Percentiles rank a stretch among this genome's conserved stretches.
These are phyloP conservation scores for Ganoderma boninense DNA, from an alignment of 1,284 basidiomycete species.

Conservation along the genomic window DNA sequence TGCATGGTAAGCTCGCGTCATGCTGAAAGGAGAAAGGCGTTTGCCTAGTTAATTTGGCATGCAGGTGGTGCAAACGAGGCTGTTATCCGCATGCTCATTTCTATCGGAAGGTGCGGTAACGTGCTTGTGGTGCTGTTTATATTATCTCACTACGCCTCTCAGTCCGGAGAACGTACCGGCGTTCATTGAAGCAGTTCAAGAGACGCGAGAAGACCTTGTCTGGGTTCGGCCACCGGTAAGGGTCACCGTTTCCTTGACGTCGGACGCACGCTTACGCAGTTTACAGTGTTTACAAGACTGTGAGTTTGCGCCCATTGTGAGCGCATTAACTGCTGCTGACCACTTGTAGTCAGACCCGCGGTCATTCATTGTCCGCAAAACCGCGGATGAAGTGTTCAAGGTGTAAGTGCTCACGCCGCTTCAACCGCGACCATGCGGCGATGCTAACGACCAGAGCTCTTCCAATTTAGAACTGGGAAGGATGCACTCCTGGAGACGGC, in stretches of 20 bases:
- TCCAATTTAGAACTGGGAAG: slow-evolving; percentile 68
- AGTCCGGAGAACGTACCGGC: slow-evolving; percentile 86
- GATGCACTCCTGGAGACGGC: slow-evolving; percentile 87
- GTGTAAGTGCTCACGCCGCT: slow-evolving; percentile 56
- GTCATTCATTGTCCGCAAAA: slow-evolving; percentile 87
- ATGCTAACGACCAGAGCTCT: slow-evolving; percentile 2
- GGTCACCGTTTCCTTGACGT: slow-evolving; percentile 14
- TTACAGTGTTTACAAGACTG: slow-evolving; percentile 80
- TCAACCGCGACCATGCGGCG: background rate
- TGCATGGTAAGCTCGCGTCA: slow-evolving; percentile 62
- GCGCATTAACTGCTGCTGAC: background rate
- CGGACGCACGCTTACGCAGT: background rate
- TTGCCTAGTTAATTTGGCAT: slow-evolving; percentile 6
- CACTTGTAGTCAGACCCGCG: slow-evolving; percentile 80
- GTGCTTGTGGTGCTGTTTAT: background rate
- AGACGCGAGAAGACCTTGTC: slow-evolving; percentile 85
- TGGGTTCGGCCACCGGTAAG: slow-evolving; percentile 85
- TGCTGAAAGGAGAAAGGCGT: background rate
- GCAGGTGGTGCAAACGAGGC: slow-evolving; percentile 87
- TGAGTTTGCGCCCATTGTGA: slow-evolving; percentile 43
- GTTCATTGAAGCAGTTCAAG: slow-evolving; percentile 87
- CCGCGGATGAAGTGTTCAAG: slow-evolving; percentile 87
- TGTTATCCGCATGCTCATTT: slow-evolving; percentile 89
- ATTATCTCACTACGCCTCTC: slow-evolving; percentile 3
- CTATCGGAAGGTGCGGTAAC: slow-evolving; percentile 76